Conservation (phyloP, 495 filamentous ascomycete species). For the Recurvomyces mirabilis region DNA sequence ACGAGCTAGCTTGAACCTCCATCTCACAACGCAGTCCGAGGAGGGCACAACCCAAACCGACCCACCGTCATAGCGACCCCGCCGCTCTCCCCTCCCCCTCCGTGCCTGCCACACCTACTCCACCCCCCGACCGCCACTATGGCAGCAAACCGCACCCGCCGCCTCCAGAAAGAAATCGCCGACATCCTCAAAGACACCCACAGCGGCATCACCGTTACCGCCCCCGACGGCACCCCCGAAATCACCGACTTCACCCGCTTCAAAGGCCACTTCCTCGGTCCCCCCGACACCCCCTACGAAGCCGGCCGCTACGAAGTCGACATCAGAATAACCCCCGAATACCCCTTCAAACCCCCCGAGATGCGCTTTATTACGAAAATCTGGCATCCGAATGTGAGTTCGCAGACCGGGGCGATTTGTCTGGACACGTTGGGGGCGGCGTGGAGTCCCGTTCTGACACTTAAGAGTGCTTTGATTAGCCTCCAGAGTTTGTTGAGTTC, state of each 20-base stretch:
- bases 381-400: conserved; percentile 97
- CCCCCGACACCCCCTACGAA: conserved; percentile 89
- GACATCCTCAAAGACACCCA: conserved; percentile 71
- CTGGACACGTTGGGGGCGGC: conserved; percentile 81
- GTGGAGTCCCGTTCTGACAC: conserved; percentile 92
- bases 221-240: conserved; percentile 46
- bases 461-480: conserved; percentile 88
- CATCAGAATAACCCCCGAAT: conserved; percentile 76
- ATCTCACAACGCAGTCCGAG: too few relatives aligned
- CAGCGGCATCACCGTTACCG: conserved; percentile 51
- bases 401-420: conserved; percentile 93
- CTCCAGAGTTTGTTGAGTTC: conserved; percentile 85
- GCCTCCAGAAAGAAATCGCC: conserved; percentile 80
- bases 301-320: conserved; percentile 75
- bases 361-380: conserved; percentile 94
- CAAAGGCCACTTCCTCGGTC: conserved; percentile 71
- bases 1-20: too few relatives aligned
- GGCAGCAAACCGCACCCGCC: conserved; percentile 58
- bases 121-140: conserved; percentile 5
- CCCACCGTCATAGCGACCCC: too few relatives aligned
- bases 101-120: background rate
- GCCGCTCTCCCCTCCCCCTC: too few relatives aligned
- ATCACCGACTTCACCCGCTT: conserved; percentile 65
- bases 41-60: too few relatives aligned
- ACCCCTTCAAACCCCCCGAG: conserved; percentile 82